These are phyloP conservation scores for Aspergillus carlsbadensis DNA, from an alignment of 495 filamentous ascomycete genomes.

Conservation along the genomic window DNA sequence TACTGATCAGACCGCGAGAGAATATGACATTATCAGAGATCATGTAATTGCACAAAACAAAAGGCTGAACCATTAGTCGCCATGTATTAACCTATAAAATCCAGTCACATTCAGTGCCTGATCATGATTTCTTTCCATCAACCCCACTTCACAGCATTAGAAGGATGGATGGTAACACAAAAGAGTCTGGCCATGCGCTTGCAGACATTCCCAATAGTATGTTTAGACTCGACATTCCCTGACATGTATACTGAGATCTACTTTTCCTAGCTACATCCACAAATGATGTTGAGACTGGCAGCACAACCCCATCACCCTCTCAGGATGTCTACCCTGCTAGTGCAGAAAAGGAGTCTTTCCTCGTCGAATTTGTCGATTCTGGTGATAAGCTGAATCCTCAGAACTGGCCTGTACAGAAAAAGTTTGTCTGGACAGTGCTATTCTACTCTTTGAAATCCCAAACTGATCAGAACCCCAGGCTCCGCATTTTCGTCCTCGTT, in stretches of 20 bases:
- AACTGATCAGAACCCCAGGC: slow-evolving; percentile 13
- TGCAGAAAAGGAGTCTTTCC: background rate
- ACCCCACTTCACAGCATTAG: background rate
- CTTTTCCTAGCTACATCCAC: background rate
- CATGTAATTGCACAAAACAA: background rate
- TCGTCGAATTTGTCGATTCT: slow-evolving; percentile 5
- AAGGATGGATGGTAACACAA: background rate
- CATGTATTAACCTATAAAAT: too few relatives aligned
- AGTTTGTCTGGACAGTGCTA: background rate
- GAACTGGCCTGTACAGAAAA: slow-evolving; percentile 15
- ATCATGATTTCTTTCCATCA: background rate
- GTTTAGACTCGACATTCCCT: background rate
- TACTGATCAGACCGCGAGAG: background rate
- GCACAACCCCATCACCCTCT: too few relatives aligned
- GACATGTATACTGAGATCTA: background rate
- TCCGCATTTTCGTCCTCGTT: slow-evolving; percentile 22
- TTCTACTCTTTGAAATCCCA: background rate
- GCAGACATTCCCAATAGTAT: background rate
- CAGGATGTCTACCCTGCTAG: too few relatives aligned
- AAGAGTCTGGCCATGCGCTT: background rate
- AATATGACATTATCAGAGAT: background rate
- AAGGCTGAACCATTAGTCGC: too few relatives aligned
- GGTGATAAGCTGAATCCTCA: slow-evolving; percentile 13
- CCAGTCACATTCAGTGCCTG: background rate
- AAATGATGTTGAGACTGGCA: too few relatives aligned